phyloP scores from a whole-genome alignment of 192 early-diverging fungal species.

The Piromyces finnis region DNA sequence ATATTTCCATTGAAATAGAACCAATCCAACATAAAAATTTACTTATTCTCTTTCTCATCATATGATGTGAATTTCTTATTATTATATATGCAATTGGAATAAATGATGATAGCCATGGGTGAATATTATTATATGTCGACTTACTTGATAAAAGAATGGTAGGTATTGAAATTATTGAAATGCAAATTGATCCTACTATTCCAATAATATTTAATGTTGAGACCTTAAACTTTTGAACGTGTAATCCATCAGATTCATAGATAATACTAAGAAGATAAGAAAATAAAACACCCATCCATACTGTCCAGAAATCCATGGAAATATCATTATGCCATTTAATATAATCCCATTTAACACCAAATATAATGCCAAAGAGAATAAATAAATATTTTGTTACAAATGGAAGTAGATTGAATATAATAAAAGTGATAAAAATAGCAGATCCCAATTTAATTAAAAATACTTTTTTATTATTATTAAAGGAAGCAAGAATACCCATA shows the following conservation, averaged over 20 bases:
- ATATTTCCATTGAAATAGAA: neutral
- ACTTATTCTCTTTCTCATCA: neutral
- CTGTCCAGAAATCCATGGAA: neutral
- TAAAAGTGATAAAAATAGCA: neutral
- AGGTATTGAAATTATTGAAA: neutral
- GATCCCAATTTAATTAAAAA: neutral
- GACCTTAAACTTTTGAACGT: neutral
- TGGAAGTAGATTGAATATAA: neutral
- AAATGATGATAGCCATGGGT: neutral
- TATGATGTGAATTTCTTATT: neutral
- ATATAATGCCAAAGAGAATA: neutral
- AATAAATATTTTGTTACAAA: neutral
- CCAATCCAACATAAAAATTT: neutral
- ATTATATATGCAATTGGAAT: neutral
- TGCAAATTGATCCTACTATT: neutral
- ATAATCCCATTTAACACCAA: neutral
- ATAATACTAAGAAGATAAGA: neutral
- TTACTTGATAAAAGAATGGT: neutral
- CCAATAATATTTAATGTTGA: neutral
- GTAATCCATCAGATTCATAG: neutral
- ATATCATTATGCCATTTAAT: neutral
- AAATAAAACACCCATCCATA: neutral
- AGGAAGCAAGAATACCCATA: neutral
- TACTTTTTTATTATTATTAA: neutral
- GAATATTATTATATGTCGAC: neutral